Base-by-base conservation (phyloP, 257 asterid genomes). In the Solanum corneliomulleri region DNA sequence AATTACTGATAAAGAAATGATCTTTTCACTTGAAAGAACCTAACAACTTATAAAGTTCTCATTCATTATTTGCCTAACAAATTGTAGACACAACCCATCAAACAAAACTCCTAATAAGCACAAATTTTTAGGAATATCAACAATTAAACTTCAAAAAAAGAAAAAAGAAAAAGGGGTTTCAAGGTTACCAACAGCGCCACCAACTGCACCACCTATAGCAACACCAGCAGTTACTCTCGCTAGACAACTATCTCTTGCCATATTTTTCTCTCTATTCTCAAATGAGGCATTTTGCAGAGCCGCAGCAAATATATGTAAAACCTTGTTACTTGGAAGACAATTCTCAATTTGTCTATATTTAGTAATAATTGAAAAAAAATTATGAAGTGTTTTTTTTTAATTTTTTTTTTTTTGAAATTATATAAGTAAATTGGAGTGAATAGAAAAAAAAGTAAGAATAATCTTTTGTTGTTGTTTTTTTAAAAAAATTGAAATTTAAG, bases 171-270 rank as follows among this genome's bases (percentile, higher is more conserved):
- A 23, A 75, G 12, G 56, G 58, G 21, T 6, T n/a, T 25, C 15
- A 78, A 64, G 84, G 64, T 78, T 91, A 94, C 98, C 98, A 6
- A 95, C 95, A 70, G 98, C 98, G 85, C 98, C 96, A 49, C 98
- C 98, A 42, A 95, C 92, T 33, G 98, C 98, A 27, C 98, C 98
- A 64, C 98, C 98, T 35, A 94, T 91, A 49, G 96, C 98, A 84
- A 89, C 74, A 6, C 98, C 98, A 10, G 94, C 95, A 76, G 96
- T 90, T 33, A 95, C 87, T 44, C 98, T 90, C 9, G 94, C 90
- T 86, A 95, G 86, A 89, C 98, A 95, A 87, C 97, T 91, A 90
- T 95, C 98, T 84, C 94, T 95, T 41, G 95, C 94, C 98, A 95
- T 95, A 56, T 70, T 86, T 70, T 86, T 76, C 69, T 82, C 45